Conservation (phyloP, 2,329 filamentous ascomycete genomes). For the Calonectria montana region DNA sequence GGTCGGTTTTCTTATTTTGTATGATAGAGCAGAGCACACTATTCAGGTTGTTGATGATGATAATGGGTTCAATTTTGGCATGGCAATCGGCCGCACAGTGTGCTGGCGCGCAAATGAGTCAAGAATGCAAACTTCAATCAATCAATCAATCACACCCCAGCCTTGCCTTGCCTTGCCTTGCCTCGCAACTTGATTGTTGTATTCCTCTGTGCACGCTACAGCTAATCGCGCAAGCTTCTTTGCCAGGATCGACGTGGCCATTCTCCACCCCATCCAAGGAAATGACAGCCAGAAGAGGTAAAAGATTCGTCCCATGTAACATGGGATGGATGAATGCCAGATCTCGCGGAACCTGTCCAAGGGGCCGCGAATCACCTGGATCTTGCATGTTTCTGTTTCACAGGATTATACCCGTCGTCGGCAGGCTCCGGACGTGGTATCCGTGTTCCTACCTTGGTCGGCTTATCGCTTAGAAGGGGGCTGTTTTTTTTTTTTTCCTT, state of each 20-base stretch:
- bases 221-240: not conserved
- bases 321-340: not conserved
- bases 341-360: not conserved
- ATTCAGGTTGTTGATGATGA: not conserved
- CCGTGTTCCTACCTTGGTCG: not conserved
- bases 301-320: not conserved
- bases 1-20: not conserved
- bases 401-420: not conserved
- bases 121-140: not conserved
- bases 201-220: not conserved
- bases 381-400: slow-evolving; percentile 3
- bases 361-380: not conserved
- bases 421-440: not conserved
- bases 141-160: not conserved
- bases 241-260: not conserved
- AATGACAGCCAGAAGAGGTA: not conserved
- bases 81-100: not conserved
- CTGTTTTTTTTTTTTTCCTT: not conserved
- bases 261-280: not conserved
- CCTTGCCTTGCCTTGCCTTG: not conserved
- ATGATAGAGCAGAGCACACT: not conserved
- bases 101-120: not conserved
- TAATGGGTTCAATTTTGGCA: not conserved
- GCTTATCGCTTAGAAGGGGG: not conserved
- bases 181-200: too few relatives aligned